These are phyloP conservation scores for Trichoderma sp. DNA, from an alignment of 2,329 filamentous ascomycete species.

Conservation along the genomic window DNA sequence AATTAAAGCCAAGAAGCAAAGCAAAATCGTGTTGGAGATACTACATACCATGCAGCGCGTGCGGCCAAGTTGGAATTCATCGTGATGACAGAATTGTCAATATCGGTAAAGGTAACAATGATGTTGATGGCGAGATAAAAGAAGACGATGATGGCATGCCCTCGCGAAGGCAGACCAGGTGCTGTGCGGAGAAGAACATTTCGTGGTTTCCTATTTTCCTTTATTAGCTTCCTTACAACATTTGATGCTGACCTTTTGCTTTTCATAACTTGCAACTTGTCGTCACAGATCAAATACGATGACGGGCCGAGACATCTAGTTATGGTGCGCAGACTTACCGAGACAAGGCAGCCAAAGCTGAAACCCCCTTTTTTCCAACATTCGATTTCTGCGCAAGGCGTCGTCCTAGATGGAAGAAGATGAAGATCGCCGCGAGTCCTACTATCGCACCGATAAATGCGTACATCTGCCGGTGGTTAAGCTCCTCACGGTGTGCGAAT, in stretches of 20 bases:
- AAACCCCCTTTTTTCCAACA: not conserved
- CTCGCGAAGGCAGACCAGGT: conserved; percentile 31
- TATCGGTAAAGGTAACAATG: conserved; percentile 32
- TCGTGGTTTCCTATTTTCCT: conserved; percentile 28
- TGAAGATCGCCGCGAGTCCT: conserved; percentile 17
- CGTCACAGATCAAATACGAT: not conserved
- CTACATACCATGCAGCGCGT: conserved; percentile 38
- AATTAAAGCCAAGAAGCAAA: not conserved
- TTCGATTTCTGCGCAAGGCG: conserved; percentile 1
- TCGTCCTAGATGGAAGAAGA: conserved; percentile 16
- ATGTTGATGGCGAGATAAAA: conserved; percentile 36
- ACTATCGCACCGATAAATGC: conserved; percentile 11
- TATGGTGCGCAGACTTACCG: conserved; percentile 4
- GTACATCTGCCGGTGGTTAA: conserved; percentile 14
- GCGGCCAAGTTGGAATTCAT: conserved; percentile 37
- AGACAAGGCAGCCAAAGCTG: conserved; percentile 1
- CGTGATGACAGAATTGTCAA: conserved; percentile 32
- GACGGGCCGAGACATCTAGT: not conserved
- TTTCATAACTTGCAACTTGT: not conserved
- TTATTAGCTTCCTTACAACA: not conserved
- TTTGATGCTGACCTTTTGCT: not conserved
- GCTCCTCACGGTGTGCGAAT: not conserved
- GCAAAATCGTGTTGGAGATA: not conserved
- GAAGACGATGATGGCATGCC: conserved; percentile 31
- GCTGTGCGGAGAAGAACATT: conserved; percentile 28